Evolutionary conservation across 345 rosid species (phyloP).

Genomic region (Heritiera fomes): DNA sequence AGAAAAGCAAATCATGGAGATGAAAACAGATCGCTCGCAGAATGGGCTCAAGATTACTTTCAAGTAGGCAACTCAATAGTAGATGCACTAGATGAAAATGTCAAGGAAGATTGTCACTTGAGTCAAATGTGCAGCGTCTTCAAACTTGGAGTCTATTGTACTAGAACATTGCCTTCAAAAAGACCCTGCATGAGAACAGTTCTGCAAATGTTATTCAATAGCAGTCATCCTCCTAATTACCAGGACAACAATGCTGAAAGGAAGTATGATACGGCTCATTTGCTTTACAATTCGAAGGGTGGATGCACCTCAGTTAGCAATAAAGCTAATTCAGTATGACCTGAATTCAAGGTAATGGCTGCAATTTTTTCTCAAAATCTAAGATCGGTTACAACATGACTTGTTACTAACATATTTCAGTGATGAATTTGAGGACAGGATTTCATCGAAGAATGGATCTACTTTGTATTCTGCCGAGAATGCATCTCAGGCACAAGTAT

Average conservation of each 20-base stretch:
- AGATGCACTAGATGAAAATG: constrained; percentile 45
- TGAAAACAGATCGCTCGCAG: constrained; percentile 53
- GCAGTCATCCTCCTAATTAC: background rate
- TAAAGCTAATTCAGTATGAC: background rate
- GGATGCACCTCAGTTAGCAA: background rate
- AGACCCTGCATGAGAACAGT: constrained; percentile 67
- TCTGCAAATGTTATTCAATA: constrained; percentile 33
- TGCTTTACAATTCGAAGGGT: constrained; percentile 14
- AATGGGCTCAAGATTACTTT: constrained; percentile 56
- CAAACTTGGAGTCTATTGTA: constrained; percentile 61
- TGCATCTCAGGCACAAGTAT: background rate
- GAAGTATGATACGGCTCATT: constrained; percentile 24
- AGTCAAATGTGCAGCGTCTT: constrained; percentile 59
- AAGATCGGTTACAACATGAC: background rate
- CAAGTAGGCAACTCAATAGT: constrained; percentile 25
- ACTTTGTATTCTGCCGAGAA: background rate
- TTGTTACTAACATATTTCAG: background rate
- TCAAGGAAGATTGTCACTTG: constrained; percentile 34
- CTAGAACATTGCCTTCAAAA: constrained; percentile 36
- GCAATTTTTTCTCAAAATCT: background rate
- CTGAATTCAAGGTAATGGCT: background rate
- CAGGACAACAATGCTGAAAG: constrained; percentile 13
- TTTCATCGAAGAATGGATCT: background rate
- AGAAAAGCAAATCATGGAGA: constrained; percentile 48
- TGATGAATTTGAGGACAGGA: background rate